Base-by-base conservation (phyloP, 371 early-diverging fungal species). In the Rhizopus sp. region DNA sequence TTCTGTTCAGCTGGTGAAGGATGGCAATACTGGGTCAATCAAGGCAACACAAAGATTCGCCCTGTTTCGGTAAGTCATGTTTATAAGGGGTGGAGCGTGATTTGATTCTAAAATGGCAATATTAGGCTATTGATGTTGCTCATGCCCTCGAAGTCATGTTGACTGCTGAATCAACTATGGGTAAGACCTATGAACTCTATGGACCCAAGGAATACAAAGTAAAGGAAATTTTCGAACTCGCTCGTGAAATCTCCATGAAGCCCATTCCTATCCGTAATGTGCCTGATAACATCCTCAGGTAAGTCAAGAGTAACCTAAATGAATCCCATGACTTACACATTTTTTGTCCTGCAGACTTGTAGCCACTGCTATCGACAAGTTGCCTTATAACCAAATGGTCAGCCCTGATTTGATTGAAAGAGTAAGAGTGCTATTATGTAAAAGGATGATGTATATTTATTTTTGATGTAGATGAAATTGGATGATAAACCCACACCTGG, bases 141-240 rank as follows among this genome's bases (percentile, higher is more conserved):
- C 73, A 80, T 47, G 96, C 88, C 33, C 82, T 98, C 60, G 85
- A 87, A 57, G 62, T 80, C 53, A 86, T 94, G 76, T 70, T 86
- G 60, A 78, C 83, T 42, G 88, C 88, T 62, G 86, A 87, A 53
- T 77, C 78, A 31, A 86, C 90, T 7, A 80, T 82, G 31, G 96
- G 95, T 50, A 87, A 93, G 80, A 88, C 87, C 23, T 93, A 89
- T 55, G 98, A 98, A 76, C 85, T 98, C 39, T 93, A 85, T 65
- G 95, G 96, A 55, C 86, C 91, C 64, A 80, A 84, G 60, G 90
- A 86, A 62, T 93, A 90, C 80, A 77, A 84, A 34, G 86, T 88
- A 63, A 69, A 72, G 61, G 76, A 88, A 40, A 67, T 96, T 53
- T 71, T 89, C 57, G 86, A 93, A 6, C 74, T 94, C 40, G 92